Percentiles rank a stretch among this genome's conserved stretches.
These are phyloP conservation scores for Plantago rigida DNA, from an alignment of 305 asterid species.

Conservation along the genomic window DNA sequence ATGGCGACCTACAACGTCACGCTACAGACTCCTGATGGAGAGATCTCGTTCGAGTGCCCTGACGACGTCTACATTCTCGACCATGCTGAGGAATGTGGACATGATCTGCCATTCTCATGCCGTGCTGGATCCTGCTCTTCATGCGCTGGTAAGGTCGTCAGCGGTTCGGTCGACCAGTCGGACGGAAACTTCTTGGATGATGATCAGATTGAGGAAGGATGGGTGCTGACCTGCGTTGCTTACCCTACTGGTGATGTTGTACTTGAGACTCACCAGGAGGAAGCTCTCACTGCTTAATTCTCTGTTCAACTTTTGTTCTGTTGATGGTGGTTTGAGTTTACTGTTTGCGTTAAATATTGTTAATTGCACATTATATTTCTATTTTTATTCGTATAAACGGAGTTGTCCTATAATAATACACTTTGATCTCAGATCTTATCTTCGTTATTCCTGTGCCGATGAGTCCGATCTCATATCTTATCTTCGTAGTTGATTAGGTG, in stretches of 20 bases:
- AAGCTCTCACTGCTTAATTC: constrained; percentile 33
- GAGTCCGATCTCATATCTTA: not conserved
- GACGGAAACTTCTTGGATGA: constrained; percentile 70
- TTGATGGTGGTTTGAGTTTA: not conserved
- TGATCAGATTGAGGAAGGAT: constrained; percentile 39
- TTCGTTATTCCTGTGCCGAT: not conserved
- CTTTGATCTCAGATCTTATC: too few species aligned
- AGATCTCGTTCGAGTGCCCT: constrained; percentile 30
- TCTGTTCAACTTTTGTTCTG: not conserved
- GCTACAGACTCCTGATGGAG: constrained; percentile 52
- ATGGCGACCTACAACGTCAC: constrained; percentile 65
- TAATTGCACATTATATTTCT: not conserved
- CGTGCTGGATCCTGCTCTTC: constrained; percentile 82
- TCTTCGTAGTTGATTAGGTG: not conserved
- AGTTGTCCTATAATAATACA: too few species aligned
- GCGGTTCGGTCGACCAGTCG: constrained; percentile 61
- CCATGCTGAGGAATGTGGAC: constrained; percentile 50
- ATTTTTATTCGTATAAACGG: too few species aligned
- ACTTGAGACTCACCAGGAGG: constrained; percentile 72
- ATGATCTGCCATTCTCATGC: constrained; percentile 74
- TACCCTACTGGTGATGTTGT: constrained; percentile 44
- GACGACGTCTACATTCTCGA: constrained; percentile 56
- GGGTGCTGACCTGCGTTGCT: constrained; percentile 70
- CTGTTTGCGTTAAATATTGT: not conserved
- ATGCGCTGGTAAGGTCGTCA: constrained; percentile 54